These are phyloP conservation scores for Chalaropsis thielavioides DNA, from an alignment of 2,329 filamentous ascomycete species.

Conservation along the genomic window DNA sequence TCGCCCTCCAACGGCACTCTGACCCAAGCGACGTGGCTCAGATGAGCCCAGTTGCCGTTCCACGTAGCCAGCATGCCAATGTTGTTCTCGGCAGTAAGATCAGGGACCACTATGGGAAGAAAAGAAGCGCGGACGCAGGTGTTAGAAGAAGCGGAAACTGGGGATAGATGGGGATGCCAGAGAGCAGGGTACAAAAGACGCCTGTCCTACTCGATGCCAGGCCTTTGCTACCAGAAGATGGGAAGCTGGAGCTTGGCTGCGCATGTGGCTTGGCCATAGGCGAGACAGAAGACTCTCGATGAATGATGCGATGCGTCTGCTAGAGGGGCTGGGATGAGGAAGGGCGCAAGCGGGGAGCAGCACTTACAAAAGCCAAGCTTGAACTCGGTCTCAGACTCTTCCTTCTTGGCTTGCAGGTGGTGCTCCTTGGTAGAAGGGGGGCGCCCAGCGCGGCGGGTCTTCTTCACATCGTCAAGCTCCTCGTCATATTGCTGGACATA, in stretches of 20 bases:
- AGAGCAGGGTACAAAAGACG: too few relatives aligned
- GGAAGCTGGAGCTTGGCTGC: too few relatives aligned
- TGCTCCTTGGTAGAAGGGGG: slow-evolving; percentile 67
- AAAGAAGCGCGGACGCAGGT: not conserved
- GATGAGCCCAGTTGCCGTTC: slow-evolving; percentile 71
- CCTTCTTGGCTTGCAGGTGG: slow-evolving; percentile 55
- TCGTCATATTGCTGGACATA: slow-evolving; percentile 57
- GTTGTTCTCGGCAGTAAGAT: slow-evolving; percentile 54
- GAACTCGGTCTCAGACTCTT: slow-evolving; percentile 62
- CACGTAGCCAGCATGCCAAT: slow-evolving; percentile 53
- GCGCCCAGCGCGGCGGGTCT: slow-evolving; percentile 59
- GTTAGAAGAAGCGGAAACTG: not conserved
- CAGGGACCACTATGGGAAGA: slow-evolving; percentile 48
- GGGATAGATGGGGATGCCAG: not conserved
- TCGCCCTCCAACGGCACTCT: slow-evolving; percentile 53
- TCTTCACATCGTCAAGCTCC: slow-evolving; percentile 51
- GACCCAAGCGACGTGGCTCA: slow-evolving; percentile 63
- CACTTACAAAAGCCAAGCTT: slow-evolving; percentile 63
- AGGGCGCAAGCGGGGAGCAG: not conserved
- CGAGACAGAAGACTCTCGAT: not conserved
- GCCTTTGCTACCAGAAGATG: too few relatives aligned
- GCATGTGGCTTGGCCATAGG: not conserved
- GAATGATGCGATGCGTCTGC: not conserved
- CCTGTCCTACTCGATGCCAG: too few relatives aligned
- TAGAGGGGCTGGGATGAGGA: not conserved